These are phyloP conservation scores for Phytophthora pistaciae DNA, from an alignment of 352 stramenopile species.

Conservation along the genomic window DNA sequence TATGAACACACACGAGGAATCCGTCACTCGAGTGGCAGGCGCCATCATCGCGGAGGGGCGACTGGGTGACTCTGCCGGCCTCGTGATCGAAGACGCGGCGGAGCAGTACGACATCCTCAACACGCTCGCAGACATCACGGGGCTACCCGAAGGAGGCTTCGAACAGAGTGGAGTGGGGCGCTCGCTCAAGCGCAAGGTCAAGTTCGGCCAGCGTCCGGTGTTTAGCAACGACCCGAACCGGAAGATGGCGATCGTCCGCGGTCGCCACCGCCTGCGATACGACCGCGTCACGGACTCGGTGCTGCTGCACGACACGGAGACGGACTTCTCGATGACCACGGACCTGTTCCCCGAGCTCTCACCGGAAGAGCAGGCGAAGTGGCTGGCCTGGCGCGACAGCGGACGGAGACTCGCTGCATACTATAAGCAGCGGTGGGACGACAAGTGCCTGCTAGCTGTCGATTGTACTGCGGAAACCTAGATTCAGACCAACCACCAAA, in stretches of 20 bases:
- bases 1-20: conserved; percentile 54
- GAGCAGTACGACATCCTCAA: conserved; percentile 70
- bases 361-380: conserved; percentile 24
- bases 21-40: conserved; percentile 46
- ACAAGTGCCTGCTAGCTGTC: conserved; percentile 33
- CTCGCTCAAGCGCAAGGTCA: conserved; percentile 53
- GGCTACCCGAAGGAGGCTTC: conserved; percentile 54
- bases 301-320: conserved; percentile 51
- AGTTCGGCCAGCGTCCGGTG: conserved; percentile 33
- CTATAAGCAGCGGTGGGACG: conserved; percentile 55
- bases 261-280: conserved; percentile 52
- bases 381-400: conserved; percentile 37
- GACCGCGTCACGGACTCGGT: conserved; percentile 45
- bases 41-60: conserved; percentile 58
- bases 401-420: conserved; percentile 45
- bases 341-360: conserved; percentile 49
- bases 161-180: conserved; percentile 60
- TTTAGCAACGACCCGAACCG: conserved; percentile 64
- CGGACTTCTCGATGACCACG: conserved; percentile 41
- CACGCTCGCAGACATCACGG: conserved; percentile 68
- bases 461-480: conserved; percentile 15
- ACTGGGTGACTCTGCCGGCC: conserved; percentile 44
- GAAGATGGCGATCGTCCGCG: conserved; percentile 55
- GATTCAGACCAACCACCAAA: neutral
- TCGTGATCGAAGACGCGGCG: conserved; percentile 47